Evolutionary conservation across 345 rosid genomes (phyloP), one percentile per base, ranked within the genome.

Genomic region (Firmiana major): DNA sequence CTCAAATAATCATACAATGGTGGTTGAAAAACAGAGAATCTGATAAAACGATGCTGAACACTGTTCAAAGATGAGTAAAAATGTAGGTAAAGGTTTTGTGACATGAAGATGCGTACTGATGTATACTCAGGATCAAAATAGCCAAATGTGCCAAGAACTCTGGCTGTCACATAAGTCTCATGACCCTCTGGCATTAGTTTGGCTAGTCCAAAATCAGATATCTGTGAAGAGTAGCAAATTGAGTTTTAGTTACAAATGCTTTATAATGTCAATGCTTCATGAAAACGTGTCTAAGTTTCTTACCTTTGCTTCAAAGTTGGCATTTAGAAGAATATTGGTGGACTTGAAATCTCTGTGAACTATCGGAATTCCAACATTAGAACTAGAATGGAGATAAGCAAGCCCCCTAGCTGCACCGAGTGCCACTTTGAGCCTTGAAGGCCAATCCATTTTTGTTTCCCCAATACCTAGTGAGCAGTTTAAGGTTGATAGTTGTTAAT

Each of bases 91-190:
- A 77, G 5, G 3, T n/a, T 48, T n/a, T 48, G 10, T 43, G 42
- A 63, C 2, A 45, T 40, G 72, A 2, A 65, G 68, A 64, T 70
- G 72, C 84, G 8, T 87, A 94, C 98, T 75, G 98, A 91, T 78
- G 98, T 92, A 70, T 94, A 94, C 81, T 94, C 98, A 38, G 98
- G 97, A 75, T 94, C 98, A 13, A 94, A 94, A 78, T 94, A 94
- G 83, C 98, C 98, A 59, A 94, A 94, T n/a, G 98, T 94, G 73
- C 98, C 98, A 3, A 94, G 93, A 87, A 94, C 95, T 81, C 92
- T 88, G 31, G 98, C 98, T 19, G 98, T 94, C 70, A 91, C 90
- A 51, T 84, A 88, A 16, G 78, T 88, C 65, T 94, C 97, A 83
- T 91, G 92, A 68, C 97, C 98, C 69, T 86, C 95, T 65, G 97